Evolutionary conservation across 495 filamentous ascomycete genomes (phyloP), one percentile per base, ranked within the genome.

Genomic region (Aspergillus funiculosus): DNA sequence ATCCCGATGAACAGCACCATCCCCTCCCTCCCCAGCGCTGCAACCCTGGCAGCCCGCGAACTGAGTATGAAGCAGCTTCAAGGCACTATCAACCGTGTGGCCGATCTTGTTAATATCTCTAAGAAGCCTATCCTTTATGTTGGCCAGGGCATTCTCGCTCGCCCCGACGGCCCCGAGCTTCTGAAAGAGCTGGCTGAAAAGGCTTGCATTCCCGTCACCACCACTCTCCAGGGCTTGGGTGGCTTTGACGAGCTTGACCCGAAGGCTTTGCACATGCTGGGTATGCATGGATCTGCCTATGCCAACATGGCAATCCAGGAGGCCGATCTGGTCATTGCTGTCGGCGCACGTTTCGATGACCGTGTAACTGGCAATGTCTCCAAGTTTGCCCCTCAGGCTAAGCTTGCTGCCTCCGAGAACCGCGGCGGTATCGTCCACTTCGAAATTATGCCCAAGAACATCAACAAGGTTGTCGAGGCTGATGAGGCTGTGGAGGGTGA

Each of bases 261-360:
- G 18, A 76, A 76, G 59, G 67, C 76, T 6, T 56, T 82, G 36
- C 76, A 80, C 52, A 82, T 83, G 78, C 68, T 83, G 8, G 79
- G 79, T 38, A 80, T 80, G 70, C 77, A 83, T 55, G 79, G 79
- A 24, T 80, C 77, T 11, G 73, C 74, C 6, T 82, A 76, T 54
- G 79, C 79, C 38, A 83, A 81, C 64, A 67, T 80, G 64, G 74
- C 79, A 21, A 81, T 83, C 56, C 79, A 83, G 58, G 73, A 80
- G 48, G 74, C 79, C n/a, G 79, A 82, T 50, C 52, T 83, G 47
- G 71, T 83, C 57, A 71, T 83, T 38, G 77, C 76, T 6, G 62
- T 83, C 14, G 79, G 79, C 30, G 78, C 76, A 6, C 72, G 79
- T 15, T 81, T 82, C 46, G 78, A 83, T 52, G 79, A 82, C 49